Conservation (phyloP, 2,329 filamentous ascomycete genomes). For the Ustilaginoidea virens region DNA sequence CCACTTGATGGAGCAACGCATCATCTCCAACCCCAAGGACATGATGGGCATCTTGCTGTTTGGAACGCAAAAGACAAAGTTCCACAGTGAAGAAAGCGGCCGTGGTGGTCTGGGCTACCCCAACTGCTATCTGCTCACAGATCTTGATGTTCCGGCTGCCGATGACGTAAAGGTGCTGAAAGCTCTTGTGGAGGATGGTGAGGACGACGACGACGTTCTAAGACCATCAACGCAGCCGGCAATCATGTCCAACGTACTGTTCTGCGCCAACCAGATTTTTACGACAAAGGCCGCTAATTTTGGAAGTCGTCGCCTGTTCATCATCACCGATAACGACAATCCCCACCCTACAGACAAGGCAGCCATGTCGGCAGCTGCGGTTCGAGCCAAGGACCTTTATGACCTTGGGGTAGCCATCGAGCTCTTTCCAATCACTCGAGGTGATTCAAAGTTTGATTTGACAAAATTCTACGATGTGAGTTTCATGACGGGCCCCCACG, state of each 20-base stretch:
- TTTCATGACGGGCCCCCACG: not conserved
- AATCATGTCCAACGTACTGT: conserved; percentile 78
- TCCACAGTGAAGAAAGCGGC: conserved; percentile 50
- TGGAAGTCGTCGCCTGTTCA: conserved; percentile 79
- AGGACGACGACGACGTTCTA: conserved; percentile 53
- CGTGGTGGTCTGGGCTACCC: conserved; percentile 54
- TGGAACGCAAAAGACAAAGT: conserved; percentile 73
- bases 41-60: conserved; percentile 95
- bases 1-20: conserved; percentile 91
- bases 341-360: conserved; percentile 62
- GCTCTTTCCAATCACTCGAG: conserved; percentile 72
- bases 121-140: conserved; percentile 81
- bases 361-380: conserved; percentile 60
- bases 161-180: conserved; percentile 72
- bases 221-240: conserved; percentile 52
- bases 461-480: conserved; percentile 81
- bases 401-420: conserved; percentile 87
- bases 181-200: conserved; percentile 61
- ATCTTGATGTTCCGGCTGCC: conserved; percentile 76
- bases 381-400: conserved; percentile 86
- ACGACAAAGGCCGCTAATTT: conserved; percentile 92
- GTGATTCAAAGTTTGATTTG: conserved; percentile 58
- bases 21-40: conserved; percentile 90
- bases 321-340: conserved; percentile 88
- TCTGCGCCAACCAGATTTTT: conserved; percentile 93